Percentiles rank a stretch among this genome's conserved stretches.
These are phyloP conservation scores for Glycine soja DNA, from an alignment of 306 rosid species.

Conservation along the genomic window DNA sequence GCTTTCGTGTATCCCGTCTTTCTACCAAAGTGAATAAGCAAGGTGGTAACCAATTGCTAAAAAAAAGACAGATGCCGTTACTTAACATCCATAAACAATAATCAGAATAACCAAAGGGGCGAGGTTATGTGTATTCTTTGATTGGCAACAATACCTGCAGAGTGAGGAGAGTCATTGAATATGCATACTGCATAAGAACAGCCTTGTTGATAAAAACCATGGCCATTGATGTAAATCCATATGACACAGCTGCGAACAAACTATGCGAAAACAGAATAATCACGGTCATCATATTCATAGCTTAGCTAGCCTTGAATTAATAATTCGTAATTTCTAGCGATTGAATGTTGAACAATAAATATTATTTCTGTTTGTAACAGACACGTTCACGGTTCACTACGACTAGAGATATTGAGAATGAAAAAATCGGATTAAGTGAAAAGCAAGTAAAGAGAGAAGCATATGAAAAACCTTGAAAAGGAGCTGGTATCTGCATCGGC, in stretches of 20 bases:
- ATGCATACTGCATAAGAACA: conserved; percentile 84
- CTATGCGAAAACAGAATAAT: conserved; percentile 51
- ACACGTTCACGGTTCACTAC: background rate
- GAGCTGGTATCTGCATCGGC: conserved; percentile 61
- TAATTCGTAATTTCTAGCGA: background rate
- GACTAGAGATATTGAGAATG: background rate
- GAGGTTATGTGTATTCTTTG: background rate
- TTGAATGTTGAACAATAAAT: background rate
- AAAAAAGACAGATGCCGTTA: conserved; percentile 13
- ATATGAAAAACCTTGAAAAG: conserved; percentile 59
- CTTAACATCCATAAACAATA: conserved; percentile 20
- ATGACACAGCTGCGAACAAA: conserved; percentile 82
- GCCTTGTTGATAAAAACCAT: conserved; percentile 99
- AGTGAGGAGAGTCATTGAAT: conserved; percentile 91
- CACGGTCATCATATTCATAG: background rate
- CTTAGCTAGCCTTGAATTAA: background rate
- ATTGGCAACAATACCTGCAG: conserved; percentile 66
- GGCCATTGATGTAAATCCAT: conserved; percentile 94
- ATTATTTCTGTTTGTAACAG: background rate
- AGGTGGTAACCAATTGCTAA: conserved; percentile 82
- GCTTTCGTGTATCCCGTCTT: conserved; percentile 78
- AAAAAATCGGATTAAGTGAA: background rate
- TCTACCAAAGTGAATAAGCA: conserved; percentile 79
- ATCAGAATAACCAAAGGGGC: background rate
- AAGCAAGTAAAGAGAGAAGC: background rate